These are phyloP conservation scores for Grammothele lineata DNA, from an alignment of 768 basidiomycete species.

Conservation along the genomic window DNA sequence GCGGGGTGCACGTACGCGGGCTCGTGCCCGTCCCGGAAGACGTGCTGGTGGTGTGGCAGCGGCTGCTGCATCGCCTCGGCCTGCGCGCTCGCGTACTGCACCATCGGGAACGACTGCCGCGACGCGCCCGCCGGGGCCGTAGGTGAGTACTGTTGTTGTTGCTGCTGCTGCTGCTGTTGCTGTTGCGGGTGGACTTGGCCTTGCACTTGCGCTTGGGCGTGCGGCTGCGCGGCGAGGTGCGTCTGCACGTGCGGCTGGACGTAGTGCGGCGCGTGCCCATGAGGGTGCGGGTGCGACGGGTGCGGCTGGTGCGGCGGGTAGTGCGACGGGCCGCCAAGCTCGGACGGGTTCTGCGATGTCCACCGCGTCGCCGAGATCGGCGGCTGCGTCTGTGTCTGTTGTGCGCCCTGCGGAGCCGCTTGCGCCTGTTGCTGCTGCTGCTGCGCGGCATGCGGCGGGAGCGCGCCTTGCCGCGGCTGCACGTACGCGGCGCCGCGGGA, in stretches of 20 bases:
- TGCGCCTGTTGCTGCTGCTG: neutral
- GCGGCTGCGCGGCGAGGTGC: neutral
- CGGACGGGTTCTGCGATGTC: conserved; percentile 13
- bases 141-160: neutral
- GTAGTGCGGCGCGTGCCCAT: neutral
- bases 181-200: conserved; percentile 2
- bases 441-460: no score
- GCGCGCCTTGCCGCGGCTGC: neutral
- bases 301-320: conserved; percentile 1
- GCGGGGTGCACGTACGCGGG: conserved; percentile 39
- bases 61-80: conserved; percentile 6
- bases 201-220: neutral
- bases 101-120: conserved; percentile 1
- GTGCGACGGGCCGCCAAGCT: neutral
- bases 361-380: conserved; percentile 22
- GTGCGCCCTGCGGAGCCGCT: neutral
- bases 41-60: conserved; percentile 7
- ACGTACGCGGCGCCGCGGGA: neutral
- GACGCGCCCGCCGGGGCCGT: no score
- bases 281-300: neutral
- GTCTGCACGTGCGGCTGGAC: conserved; percentile 3
- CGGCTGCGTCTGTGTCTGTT: conserved; percentile 16
- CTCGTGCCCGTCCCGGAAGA: conserved; percentile 5
- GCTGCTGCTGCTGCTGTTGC: neutral
- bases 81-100: conserved; percentile 1